phyloP scores from a whole-genome alignment of 1,284 basidiomycete species.

The Apiotrichum porosum region DNA sequence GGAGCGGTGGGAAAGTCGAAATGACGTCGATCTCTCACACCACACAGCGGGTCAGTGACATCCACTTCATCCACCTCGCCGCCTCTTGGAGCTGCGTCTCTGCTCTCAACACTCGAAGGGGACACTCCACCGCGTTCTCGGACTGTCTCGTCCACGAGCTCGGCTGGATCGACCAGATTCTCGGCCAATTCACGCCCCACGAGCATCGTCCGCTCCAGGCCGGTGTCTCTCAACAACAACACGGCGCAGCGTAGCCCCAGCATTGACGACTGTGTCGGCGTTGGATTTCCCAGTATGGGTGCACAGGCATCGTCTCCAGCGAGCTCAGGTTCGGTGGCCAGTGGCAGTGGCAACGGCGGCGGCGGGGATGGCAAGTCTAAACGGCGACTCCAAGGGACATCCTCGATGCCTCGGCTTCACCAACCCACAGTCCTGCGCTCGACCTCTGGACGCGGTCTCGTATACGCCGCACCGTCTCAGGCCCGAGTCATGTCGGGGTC shows the following conservation, averaged over 20 bases:
- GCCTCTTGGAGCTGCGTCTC: background rate
- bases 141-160: background rate
- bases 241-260: background rate
- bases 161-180: background rate
- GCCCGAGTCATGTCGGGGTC: background rate
- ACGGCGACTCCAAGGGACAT: too few species aligned
- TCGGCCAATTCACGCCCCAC: background rate
- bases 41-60: too few species aligned
- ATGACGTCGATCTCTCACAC: too few species aligned
- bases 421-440: conserved; percentile 23
- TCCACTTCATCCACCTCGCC: background rate
- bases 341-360: too few species aligned
- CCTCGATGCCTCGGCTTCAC: conserved; percentile 14
- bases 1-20: too few species aligned
- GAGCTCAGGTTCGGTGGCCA: too few species aligned
- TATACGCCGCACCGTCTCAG: conserved; percentile 1
- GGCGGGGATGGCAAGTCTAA: too few species aligned
- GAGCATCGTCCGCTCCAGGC: background rate
- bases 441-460: conserved; percentile 17
- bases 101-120: background rate
- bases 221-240: background rate
- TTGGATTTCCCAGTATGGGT: background rate
- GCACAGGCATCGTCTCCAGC: background rate
- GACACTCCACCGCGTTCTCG: background rate
- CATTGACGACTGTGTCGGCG: background rate